Base-by-base conservation (phyloP, 2,329 filamentous ascomycete species). In the Aspergillus chevalieri region DNA sequence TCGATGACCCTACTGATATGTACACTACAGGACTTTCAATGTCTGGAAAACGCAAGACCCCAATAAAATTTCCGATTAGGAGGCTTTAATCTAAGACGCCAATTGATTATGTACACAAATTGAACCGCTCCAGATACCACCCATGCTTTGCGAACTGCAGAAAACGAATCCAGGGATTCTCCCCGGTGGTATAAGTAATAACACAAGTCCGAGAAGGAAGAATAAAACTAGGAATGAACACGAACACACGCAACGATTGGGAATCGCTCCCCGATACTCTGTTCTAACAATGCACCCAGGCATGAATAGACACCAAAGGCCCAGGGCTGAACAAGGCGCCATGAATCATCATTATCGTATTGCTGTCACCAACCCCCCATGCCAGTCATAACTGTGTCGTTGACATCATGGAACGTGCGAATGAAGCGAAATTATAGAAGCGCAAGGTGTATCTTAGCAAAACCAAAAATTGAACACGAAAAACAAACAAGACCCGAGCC, bases 121-220 rank as follows among this genome's bases (percentile, higher is more conserved):
- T 54, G 49, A 53, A 39, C 44, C 26, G 26, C 26, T 30, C 26
- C 26, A 30, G 26, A 55, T 51, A 33, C 45, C 50, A 24, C 42
- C 49, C 41, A 44, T 38, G 39, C 33, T 36, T 10, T 38, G 46
- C 39, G 47, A 56, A 50, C 42, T 50, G 51, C 47, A 46, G 38
- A 55, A 57, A 54, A 48, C 22, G 41, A 30, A 47, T 48, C 55
- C 53, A 54, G 55, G 57, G 57, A 62, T 55, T 49, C 56, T 57
- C 52, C 61, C 53, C 48, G 56, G 56, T 60, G 64, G 62, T 65
- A 67, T 65, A 63, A 60, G 61, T 57, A 65, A 59, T 62, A 62
- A 65, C 54, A 65, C 60, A 65, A 57, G 54, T 58, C 59, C 56
- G 57, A 65, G 59, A 45, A 45, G 44, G 53, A 48, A 52, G 38